A percentile compares a stretch with the other conserved stretches of the same genome.
Conservation (phyloP, 108 stramenopile species). For the Skeletonema marinoi region DNA sequence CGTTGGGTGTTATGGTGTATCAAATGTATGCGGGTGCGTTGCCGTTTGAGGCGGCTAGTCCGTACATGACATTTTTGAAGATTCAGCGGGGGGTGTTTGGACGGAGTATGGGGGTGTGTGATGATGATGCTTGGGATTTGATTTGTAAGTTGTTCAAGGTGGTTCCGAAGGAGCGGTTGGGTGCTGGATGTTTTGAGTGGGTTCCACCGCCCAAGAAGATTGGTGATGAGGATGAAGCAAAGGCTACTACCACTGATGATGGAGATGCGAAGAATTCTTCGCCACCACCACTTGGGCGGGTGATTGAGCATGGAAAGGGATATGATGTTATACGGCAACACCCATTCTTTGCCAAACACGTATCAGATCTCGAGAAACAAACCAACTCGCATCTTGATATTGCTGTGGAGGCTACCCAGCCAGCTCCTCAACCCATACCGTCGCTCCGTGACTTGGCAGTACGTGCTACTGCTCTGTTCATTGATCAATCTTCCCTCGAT, state of each 20-base stretch:
- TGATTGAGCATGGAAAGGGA: constrained; percentile 30
- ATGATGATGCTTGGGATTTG: constrained; percentile 84
- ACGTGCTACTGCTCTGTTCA: constrained; percentile 74
- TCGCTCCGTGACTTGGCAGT: constrained; percentile 78
- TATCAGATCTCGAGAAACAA: constrained; percentile 1
- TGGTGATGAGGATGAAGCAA: not conserved
- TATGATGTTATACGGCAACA: constrained; percentile 59
- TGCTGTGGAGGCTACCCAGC: constrained; percentile 23
- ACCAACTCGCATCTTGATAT: constrained; percentile 32
- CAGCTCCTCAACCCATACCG: constrained; percentile 73
- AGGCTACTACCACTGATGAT: not conserved
- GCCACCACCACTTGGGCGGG: constrained; percentile 11
- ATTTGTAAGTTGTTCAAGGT: constrained; percentile 63
- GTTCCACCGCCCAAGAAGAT: constrained; percentile 27
- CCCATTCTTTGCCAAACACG: constrained; percentile 52
- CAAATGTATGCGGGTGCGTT: constrained; percentile 77
- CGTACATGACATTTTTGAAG: constrained; percentile 87
- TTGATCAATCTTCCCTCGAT: constrained; percentile 58
- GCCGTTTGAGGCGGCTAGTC: constrained; percentile 84
- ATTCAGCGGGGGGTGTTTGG: constrained; percentile 68
- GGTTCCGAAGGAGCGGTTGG: constrained; percentile 69
- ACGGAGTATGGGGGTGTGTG: constrained; percentile 66
- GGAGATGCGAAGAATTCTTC: constrained; percentile 1
- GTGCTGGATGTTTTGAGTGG: constrained; percentile 70
- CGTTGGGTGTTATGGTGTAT: constrained; percentile 75